phyloP scores from a whole-genome alignment of 1,284 basidiomycete species.

The Dichomitus squalens region DNA sequence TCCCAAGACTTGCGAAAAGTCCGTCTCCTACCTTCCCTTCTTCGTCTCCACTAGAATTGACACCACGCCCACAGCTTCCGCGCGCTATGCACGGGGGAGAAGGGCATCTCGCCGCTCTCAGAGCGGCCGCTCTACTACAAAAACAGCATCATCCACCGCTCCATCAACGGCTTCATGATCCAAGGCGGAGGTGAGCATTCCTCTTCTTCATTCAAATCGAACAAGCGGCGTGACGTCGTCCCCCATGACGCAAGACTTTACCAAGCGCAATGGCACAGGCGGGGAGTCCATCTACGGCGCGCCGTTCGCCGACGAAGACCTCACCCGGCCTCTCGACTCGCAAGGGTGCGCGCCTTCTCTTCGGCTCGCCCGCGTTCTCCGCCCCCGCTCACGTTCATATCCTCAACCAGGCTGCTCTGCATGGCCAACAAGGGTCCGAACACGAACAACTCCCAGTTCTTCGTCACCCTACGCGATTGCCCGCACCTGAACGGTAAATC shows the following conservation, averaged over 20 bases:
- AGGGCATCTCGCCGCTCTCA: constrained; percentile 65
- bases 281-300: constrained; percentile 83
- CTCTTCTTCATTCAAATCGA: neutral
- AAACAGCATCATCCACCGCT: constrained; percentile 76
- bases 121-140: constrained; percentile 83
- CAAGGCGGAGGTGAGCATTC: constrained; percentile 70
- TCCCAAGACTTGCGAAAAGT: constrained; percentile 90
- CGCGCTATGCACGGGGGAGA: constrained; percentile 86
- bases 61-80: constrained; percentile 64
- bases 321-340: constrained; percentile 64
- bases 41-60: constrained; percentile 1
- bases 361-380: neutral
- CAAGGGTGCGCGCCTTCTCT: constrained; percentile 47
- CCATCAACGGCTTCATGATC: constrained; percentile 88
- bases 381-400: neutral
- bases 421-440: constrained; percentile 86
- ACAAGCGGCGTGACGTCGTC: neutral
- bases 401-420: constrained; percentile 57
- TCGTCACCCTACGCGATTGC: constrained; percentile 75
- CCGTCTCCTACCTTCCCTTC: constrained; percentile 24
- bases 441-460: constrained; percentile 85
- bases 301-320: constrained; percentile 77
- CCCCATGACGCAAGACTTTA: constrained; percentile 54
- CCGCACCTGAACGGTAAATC: constrained; percentile 65
- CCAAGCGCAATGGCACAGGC: constrained; percentile 79